Evolutionary conservation across 116 monocot species (phyloP), one percentile per base, ranked within the genome.

Genomic region (Posidonia oceanica): DNA sequence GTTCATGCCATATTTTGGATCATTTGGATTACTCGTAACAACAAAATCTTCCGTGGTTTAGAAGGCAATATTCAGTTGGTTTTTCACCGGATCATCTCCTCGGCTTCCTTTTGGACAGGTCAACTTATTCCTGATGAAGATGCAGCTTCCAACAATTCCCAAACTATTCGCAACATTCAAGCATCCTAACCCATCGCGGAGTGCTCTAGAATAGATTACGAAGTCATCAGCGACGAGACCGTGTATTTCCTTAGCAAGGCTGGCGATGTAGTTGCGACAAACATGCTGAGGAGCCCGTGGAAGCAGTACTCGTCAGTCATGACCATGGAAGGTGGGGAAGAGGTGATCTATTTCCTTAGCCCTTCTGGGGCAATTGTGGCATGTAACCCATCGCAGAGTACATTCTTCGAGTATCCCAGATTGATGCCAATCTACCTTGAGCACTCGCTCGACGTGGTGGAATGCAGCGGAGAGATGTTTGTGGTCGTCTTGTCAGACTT

Each of bases 301-400:
- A 95, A 95, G 80, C 84, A 95, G 69, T 95, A 83, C 80, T 95
- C 95, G 22, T 81, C 95, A 6, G 84, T 91, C 16, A n/a, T 81
- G 39, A 74, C 74, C 4, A 13, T 63, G 4, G 83, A 86, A 66
- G 71, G 77, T n/a, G 91, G 84, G 2, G 88, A 84, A 29, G 83
- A 80, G 29, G 73, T 83, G 10, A 72, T 88, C 39, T 82, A 83
- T 59, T 95, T 95, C 80, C 91, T 95, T n/a, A 85, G 83, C 56
- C 74, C 81, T 6, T 80, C 84, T 0, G 95, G 95, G 23, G 82
- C 80, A 3, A 73, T 95, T 2, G 69, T 95, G 17, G 78, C 83
- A 1, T 91, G 88, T 71, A 83, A 88, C 56, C 84, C 88, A 58
- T 17, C 71, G 39, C 73, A 39, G 3, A 84, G 39, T 52, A 74